These are phyloP conservation scores for Nectriaceae sp. DNA, from an alignment of 2,329 filamentous ascomycete genomes.

Conservation along the genomic window DNA sequence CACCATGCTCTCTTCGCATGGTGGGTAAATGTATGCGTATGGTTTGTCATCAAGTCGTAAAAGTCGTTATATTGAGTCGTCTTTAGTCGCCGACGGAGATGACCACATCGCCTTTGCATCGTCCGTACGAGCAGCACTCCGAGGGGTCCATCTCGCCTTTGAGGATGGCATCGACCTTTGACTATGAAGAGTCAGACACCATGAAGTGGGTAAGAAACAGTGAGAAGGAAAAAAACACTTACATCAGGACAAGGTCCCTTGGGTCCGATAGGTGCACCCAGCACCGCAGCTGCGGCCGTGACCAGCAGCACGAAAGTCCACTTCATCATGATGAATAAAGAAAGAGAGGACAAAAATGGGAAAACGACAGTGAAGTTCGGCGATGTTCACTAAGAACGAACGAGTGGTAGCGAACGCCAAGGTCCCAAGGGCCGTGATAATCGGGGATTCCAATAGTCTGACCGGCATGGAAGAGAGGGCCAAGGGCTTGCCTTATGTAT, in stretches of 20 bases:
- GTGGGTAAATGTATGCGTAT: no score
- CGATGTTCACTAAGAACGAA: background rate
- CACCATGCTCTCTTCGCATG: no score
- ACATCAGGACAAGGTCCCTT: slow-evolving; percentile 38
- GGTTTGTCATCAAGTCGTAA: slow-evolving; percentile 22
- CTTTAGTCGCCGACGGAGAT: slow-evolving; percentile 42
- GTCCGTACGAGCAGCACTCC: slow-evolving; percentile 56
- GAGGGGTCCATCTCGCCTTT: slow-evolving; percentile 49
- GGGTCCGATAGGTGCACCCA: slow-evolving; percentile 33
- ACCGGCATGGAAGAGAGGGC: background rate
- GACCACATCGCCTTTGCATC: slow-evolving; percentile 52
- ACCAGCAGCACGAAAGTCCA: slow-evolving; percentile 20
- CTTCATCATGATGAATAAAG: slow-evolving; percentile 18
- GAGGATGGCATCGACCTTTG: slow-evolving; percentile 46
- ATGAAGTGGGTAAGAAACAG: background rate
- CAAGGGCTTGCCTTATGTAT: background rate
- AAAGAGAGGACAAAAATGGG: background rate
- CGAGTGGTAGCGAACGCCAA: background rate
- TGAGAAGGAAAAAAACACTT: slow-evolving; percentile 12
- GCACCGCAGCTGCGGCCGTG: slow-evolving; percentile 18
- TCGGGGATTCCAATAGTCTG: background rate
- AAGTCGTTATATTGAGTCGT: slow-evolving; percentile 6
- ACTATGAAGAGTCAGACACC: slow-evolving; percentile 21
- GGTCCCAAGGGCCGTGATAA: background rate
- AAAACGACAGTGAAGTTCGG: background rate